Percentiles rank a stretch among this genome's conserved stretches.
phyloP scores from a whole-genome alignment of 2,329 filamentous ascomycete genomes.

The Emmonsiellopsis sp. region DNA sequence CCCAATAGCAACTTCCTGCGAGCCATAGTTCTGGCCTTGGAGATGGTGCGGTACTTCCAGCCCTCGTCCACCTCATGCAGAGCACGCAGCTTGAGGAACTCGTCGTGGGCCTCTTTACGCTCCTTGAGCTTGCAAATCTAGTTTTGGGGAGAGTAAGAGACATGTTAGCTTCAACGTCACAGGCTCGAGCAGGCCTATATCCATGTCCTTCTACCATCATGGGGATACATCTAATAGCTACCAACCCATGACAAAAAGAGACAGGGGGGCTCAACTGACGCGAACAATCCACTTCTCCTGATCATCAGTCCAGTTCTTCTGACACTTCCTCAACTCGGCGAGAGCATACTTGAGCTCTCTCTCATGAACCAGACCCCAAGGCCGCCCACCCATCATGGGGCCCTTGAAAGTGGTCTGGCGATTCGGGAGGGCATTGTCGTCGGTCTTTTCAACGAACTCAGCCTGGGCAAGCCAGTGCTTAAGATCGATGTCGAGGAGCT shows the following conservation, averaged over 20 bases:
- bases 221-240: neutral
- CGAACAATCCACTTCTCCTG: conserved; percentile 26
- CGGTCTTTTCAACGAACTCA: neutral
- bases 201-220: neutral
- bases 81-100: conserved; percentile 21
- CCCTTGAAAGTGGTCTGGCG: neutral
- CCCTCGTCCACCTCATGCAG: conserved; percentile 25
- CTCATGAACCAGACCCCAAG: conserved; percentile 19
- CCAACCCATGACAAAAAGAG: neutral
- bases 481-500: neutral
- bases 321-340: conserved; percentile 23
- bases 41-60: conserved; percentile 18
- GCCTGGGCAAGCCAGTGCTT: neutral
- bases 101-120: conserved; percentile 25
- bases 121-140: conserved; percentile 23
- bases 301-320: conserved; percentile 28
- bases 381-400: neutral
- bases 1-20: neutral
- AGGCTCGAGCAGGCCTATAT: neutral
- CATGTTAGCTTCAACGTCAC: neutral
- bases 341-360: conserved; percentile 20
- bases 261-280: conserved; percentile 16
- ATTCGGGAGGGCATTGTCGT: neutral
- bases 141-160: conserved; percentile 1
- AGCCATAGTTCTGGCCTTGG: conserved; percentile 2